Evolutionary conservation across 306 rosid genomes (phyloP).

Genomic region (Rosa lucieae): DNA sequence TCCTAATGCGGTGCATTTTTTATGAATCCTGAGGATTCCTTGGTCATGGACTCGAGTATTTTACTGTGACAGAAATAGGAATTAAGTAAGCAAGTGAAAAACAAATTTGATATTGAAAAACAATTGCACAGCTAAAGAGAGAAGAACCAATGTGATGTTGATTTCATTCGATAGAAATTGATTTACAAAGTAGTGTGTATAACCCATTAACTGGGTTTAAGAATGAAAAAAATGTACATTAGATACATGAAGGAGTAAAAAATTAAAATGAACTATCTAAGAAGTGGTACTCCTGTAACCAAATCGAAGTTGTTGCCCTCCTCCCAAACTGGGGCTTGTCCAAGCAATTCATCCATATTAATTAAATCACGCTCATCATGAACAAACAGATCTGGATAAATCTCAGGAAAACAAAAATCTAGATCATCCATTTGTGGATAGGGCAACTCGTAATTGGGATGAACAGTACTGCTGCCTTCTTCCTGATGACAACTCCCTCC

Average conservation of each 20-base stretch:
- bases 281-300: background rate
- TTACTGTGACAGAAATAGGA: background rate
- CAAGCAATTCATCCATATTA: background rate
- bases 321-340: background rate
- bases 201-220: background rate
- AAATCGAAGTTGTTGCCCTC: background rate
- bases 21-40: conserved; percentile 27
- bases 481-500: too few species aligned
- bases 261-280: background rate
- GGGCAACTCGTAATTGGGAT: too few species aligned
- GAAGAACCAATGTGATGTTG: too few species aligned
- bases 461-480: too few species aligned
- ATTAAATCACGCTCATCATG: background rate
- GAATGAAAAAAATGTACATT: background rate
- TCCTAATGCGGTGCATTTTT: conserved; percentile 43
- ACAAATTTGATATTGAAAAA: too few species aligned
- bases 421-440: background rate
- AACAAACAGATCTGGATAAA: background rate
- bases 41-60: conserved; percentile 19
- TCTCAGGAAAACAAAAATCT: background rate
- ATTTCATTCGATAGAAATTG: too few species aligned
- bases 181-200: too few species aligned
- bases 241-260: background rate
- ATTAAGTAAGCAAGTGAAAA: too few species aligned
- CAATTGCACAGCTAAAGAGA: too few species aligned